Evolutionary conservation across 768 basidiomycete species (phyloP), one percentile per base, ranked within the genome.

Genomic region (Ramaria rubella): DNA sequence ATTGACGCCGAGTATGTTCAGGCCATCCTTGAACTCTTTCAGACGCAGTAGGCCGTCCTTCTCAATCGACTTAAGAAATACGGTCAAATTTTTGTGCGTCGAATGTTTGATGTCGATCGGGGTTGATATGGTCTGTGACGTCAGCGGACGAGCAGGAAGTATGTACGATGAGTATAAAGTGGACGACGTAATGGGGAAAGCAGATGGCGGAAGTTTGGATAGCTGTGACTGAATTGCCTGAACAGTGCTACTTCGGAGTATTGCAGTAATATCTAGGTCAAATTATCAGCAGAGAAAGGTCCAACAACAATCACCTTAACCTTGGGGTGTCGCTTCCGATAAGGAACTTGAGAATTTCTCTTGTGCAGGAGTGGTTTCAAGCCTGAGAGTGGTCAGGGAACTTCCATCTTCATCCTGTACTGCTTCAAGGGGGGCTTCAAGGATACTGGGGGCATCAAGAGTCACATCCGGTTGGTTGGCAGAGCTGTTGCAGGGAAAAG

Each of bases 131-230:
- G 17, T 14, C 29, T 54, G 21, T 15, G 57, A 44, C 17, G 48
- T 24, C 5, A 57, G 81, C 7, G 91, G 88, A n/a, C 91, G 79
- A 52, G 76, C 82, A 5, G 91, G 91, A 2, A 94, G 78, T 49
- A 95, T 78, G 64, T 90, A 78, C 17, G 76, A 78, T 6, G 86
- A 80, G 69, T 92, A 93, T 61, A 94, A 82, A 0, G 75, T 76
- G 11, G 89, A 87, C 0, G 90, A 81, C 0, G 85, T 73, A 43
- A 94, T 83, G 0, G 93, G 91, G 64, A 92, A 88, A 1, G 79
- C 67, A 0, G 80, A 76, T 0, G 76, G 48, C 0, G 82, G 79
- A 1, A 81, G 66, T 1, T 76, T 64, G 0, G 73, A 63, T 3
- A 85, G 71, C 1, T 73, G 70, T 6, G 79, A 77, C 12, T 70